These are phyloP conservation scores for Penicillium decumbens DNA, from an alignment of 2,329 filamentous ascomycete genomes.

Conservation along the genomic window DNA sequence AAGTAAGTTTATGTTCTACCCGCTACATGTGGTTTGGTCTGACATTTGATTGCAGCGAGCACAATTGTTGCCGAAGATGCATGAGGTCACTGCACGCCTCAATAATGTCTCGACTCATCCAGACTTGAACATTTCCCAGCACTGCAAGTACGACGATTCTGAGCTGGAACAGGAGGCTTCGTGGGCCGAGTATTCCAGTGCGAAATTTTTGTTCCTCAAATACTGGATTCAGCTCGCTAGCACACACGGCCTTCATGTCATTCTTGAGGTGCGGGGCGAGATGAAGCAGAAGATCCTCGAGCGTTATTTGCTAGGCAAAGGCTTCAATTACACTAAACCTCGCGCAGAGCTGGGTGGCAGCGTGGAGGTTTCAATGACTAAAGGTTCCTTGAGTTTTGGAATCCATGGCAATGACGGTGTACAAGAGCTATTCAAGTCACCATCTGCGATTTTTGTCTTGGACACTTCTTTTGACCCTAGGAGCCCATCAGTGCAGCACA, in stretches of 20 bases:
- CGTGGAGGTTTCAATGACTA: constrained; percentile 36
- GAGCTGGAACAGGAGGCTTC: constrained; percentile 38
- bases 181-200: constrained; percentile 47
- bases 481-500: constrained; percentile 37
- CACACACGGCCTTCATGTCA: constrained; percentile 36
- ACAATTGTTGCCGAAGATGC: constrained; percentile 29
- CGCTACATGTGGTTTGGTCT: constrained; percentile 4
- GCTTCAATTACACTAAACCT: constrained; percentile 30
- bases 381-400: constrained; percentile 34
- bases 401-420: constrained; percentile 34
- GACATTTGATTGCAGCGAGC: constrained; percentile 21
- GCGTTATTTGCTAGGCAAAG: constrained; percentile 42
- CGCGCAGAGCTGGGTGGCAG: constrained; percentile 33
- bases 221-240: constrained; percentile 38
- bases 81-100: constrained; percentile 33
- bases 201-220: constrained; percentile 45
- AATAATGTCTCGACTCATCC: constrained; percentile 44
- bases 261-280: constrained; percentile 37
- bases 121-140: constrained; percentile 41
- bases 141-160: constrained; percentile 32
- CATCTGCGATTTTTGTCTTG: constrained; percentile 42
- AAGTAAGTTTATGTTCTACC: constrained; percentile 23
- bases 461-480: constrained; percentile 42
- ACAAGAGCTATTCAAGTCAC: constrained; percentile 31
- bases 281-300: constrained; percentile 38